Evolutionary conservation across 2,329 filamentous ascomycete genomes (phyloP), one percentile per base, ranked within the genome.

Genomic region (Penicillium freii): DNA sequence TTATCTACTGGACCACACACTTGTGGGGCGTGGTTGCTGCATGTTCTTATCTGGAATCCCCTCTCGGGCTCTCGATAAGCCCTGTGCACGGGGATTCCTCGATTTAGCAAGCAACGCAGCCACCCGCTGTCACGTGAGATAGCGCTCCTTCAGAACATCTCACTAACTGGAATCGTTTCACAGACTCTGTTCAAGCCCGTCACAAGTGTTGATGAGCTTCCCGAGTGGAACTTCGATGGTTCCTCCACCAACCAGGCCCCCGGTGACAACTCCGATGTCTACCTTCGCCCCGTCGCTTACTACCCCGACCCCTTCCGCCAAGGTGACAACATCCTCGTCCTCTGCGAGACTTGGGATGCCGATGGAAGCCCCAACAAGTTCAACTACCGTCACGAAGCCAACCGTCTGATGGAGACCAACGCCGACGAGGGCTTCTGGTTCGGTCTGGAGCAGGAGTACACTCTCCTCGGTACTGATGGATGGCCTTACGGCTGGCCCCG

Each of bases 401-500:
- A 86, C 73, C 89, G 94, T 78, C 83, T 97, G 70, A 96, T 97
- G 91, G 87, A 94, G 78, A 84, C 87, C 62, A 87, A 97, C 78
- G 87, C 87, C 75, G 82, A 86, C 57, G 88, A 93, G 71, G 83
- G 89, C 75, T 92, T 94, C 73, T 97, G 93, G 94, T 99, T 97
- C 79, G 94, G 94, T 79, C 87, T 99, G 19, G 93, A 96, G 77
- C 93, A 97, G 77, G 93, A 97, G 79, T 97, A 97, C 85, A 97
- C 91, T 60, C 87, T 95, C 45, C 88, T 97, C 68, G 92, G 93
- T 73, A 80, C 87, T 67, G 85, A 88, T 68, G 90, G 92, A 77
- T 89, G 91, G 80, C 94, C 94, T 54, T 97, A 92, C 73, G 94
- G 94, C 80, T 95, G 91, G 90, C 89, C 89, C 74, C 85, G 85